A percentile compares a stretch with the other conserved stretches of the same genome.
Conservation (phyloP, 1,284 basidiomycete genomes). For the Apiotrichum gracile region DNA sequence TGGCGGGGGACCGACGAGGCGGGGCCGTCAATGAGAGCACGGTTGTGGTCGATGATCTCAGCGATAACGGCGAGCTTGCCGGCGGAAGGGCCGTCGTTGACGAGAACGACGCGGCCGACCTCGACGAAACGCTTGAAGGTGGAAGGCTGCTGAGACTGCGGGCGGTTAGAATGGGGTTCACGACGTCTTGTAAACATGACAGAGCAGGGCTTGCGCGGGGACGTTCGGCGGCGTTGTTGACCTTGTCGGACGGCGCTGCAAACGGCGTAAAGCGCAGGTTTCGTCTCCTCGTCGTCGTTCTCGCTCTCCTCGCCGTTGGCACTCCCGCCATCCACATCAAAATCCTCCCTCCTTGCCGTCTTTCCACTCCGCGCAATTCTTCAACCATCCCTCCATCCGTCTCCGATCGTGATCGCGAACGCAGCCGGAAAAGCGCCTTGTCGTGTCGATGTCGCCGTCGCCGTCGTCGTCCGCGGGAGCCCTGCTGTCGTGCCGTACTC, state of each 20-base stretch:
- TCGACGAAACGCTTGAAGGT: slow-evolving; percentile 97
- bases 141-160: slow-evolving; percentile 53
- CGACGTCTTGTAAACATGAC: background rate
- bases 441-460: background rate
- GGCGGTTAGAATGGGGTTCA: background rate
- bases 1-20: slow-evolving; percentile 86
- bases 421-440: no score
- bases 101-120: slow-evolving; percentile 97
- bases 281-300: no score
- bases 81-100: slow-evolving; percentile 77
- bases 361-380: no score
- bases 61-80: slow-evolving; percentile 92
- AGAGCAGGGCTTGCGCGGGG: background rate
- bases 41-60: slow-evolving; percentile 99
- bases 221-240: background rate
- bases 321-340: no score
- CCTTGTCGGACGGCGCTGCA: no score
- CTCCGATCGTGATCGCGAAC: background rate
- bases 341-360: no score
- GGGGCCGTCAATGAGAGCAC: slow-evolving; percentile 93
- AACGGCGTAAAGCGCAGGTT: no score
- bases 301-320: no score
- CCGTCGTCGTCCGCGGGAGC: background rate
- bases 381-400: no score
- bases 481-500: background rate